Base-by-base conservation (phyloP, 1,139 yeast genomes). In the Scheffersomyces lignicola region DNA sequence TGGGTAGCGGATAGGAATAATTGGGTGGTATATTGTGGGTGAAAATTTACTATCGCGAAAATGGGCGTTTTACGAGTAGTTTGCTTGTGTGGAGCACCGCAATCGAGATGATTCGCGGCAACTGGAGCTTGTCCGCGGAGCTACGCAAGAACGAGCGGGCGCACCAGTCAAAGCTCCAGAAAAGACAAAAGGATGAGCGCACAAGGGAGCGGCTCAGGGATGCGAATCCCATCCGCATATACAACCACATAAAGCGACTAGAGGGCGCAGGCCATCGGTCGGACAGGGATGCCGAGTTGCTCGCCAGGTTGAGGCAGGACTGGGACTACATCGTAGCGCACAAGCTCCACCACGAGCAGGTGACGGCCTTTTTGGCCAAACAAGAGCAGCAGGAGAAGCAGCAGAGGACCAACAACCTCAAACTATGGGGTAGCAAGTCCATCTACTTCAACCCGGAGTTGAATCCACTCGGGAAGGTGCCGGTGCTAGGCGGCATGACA, bases 381-480 rank as follows among this genome's bases (percentile, higher is more conserved):
- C 11, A 51, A 15, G 53, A 58, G 24, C 34, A 40, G 12, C 44
- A 48, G 28, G 44, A 45, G 18, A 38, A 38, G 12, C 39, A 44
- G 20, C 39, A 43, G 18, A 47, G 47, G 22, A 41, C 43, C 17
- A 49, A 49, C 23, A 56, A 51, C n/a, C 42, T 42, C 3, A 64
- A 58, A 37, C 55, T 66, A 15, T 63, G 66, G 62, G 76, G 74
- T 1, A 49, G 41, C 36, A 47, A 62, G 29, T 68, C 74, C 3
- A 54, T 69, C 1, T 70, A 62, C 41, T 70, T 68, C 46, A 70
- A 70, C 42, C 73, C 75, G 3, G 76, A 70, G 41, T 48, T 70
- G 27, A 70, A 70, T 36, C 76, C 76, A 3, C 48, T 69, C 13
- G 76, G 76, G 0, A 67, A 65, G 37, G 68, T 67, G 0, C 76